Evolutionary conservation across 2,329 filamentous ascomycete genomes (phyloP), one percentile per base, ranked within the genome.

Genomic region (Colletotrichum lindemuthianum): DNA sequence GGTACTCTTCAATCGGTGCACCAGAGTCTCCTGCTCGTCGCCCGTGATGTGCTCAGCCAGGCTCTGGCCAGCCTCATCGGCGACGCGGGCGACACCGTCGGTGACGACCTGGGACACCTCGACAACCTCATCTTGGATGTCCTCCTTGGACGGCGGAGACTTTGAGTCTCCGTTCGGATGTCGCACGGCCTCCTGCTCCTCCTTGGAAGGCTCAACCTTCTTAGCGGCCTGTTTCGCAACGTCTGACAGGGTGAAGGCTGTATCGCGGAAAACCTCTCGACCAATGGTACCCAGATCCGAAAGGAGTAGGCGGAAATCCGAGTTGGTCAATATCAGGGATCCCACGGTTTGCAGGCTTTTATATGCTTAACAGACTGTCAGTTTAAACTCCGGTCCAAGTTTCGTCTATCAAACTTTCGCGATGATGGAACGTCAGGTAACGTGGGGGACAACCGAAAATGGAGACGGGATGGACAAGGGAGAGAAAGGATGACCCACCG

Each of bases 231-330:
- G 82, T 68, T 91, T 86, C 0, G 94, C 93, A 2, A 90, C 91
- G 13, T 89, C 84, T 0, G 93, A 92, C 6, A 97, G 75, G 0
- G 91, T 90, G 66, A 92, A 90, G 0, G 93, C 92, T 3, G 93
- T 93, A 71, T 97, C 94, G 55, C 88, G 89, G 74, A 97, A 93
- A 1, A 98, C 90, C 73, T 97, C 91, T 45, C 91, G 88, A 11
- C 90, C 91, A 50, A 97, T 86, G 0, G 89, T 89, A 49, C 89
- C 88, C 44, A 97, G 78, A 71, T 98, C 95, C 10, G 90, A 87
- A 48, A 97, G 81, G 71, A 98, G 93, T 7, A 94, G 83, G 43
- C 94, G 89, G 75, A 98, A 97, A 72, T 97, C 93, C 0, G 91
- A 89, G 74, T 98, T 98, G 12, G 92, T 93, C 47, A 98, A 81